These are phyloP conservation scores for Ceratobasidium sp. DNA, from an alignment of 1,284 basidiomycete species.

Conservation along the genomic window DNA sequence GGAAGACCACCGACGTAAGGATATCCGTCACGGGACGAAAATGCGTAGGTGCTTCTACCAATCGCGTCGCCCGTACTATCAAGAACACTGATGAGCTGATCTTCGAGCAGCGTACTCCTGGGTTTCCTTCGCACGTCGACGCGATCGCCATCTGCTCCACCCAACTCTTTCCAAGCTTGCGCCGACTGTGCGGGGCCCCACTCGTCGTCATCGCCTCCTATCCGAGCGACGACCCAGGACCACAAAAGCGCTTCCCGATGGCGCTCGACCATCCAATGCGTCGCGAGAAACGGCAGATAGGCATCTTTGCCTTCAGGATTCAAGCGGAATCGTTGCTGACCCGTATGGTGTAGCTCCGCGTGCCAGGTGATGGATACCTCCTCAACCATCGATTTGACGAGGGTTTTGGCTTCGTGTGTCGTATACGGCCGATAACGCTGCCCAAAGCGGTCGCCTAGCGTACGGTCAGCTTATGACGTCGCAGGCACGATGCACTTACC, in stretches of 20 bases:
- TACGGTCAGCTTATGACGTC: conserved; percentile 29
- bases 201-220: conserved; percentile 47
- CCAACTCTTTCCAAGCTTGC: conserved; percentile 51
- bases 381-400: conserved; percentile 33
- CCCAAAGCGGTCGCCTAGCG: conserved; percentile 28
- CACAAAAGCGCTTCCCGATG: conserved; percentile 55
- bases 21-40: conserved; percentile 25
- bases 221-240: conserved; percentile 52
- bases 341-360: conserved; percentile 23
- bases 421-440: conserved; percentile 33
- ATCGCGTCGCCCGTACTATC: conserved; percentile 29
- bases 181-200: conserved; percentile 46
- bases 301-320: conserved; percentile 26
- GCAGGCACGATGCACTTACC: conserved; percentile 11
- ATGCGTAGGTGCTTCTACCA: conserved; percentile 28
- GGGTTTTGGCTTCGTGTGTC: conserved; percentile 34
- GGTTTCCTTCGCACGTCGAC: conserved; percentile 3
- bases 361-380: conserved; percentile 34
- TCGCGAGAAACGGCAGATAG: conserved; percentile 16
- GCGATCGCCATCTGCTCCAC: conserved; percentile 40
- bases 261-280: conserved; percentile 52
- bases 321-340: conserved; percentile 21
- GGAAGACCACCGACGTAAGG: conserved; percentile 26
- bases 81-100: conserved; percentile 12
- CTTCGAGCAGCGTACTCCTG: conserved; percentile 12